Base-by-base conservation (phyloP, 2,329 filamentous ascomycete genomes). In the Colletotrichum sp. region DNA sequence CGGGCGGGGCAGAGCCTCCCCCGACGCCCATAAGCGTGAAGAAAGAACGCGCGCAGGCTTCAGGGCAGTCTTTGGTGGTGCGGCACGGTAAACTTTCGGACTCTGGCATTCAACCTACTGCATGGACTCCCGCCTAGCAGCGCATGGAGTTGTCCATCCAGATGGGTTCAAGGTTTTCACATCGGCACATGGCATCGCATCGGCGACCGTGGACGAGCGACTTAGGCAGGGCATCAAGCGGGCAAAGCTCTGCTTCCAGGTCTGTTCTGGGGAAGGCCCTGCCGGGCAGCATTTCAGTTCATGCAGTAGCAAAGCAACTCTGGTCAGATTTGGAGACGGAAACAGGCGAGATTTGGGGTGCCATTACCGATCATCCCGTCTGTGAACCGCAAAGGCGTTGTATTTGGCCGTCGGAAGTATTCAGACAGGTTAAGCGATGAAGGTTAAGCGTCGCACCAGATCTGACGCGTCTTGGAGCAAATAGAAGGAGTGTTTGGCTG, bases 221-320 rank as follows among this genome's bases (percentile, higher is more conserved):
- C 21, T 7, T 32, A 63, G 10, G 10, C 26, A 63, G 34, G 57
- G n/a, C 57, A 34, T 32, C 36, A 48, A 52, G 57, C 28, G 26
- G 67, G 67, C 57, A 52, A 34, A 63, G 57, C 67, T 63, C 24
- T 34, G n/a, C 34, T 24, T n/a, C 48, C 12, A 28, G 16, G 43
- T 58, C 67, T 58, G 48, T 70, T 48, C 32, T 34, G 34, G 71
- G 67, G 28, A 34, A 15, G 68, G 68, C 67, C 72, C 52, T 74
- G 34, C 48, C 60, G 61, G 55, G 28, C 16, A 24, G 30, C n/a
- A 57, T 63, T 32, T 67, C 52, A 52, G 43, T 67, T 67, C 55
- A 72, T 72, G 72, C 72, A 36, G 60, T 18, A 61, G 18, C 52
- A 38, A 61, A 67, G 67, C 72, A 74, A 67, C 52, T 57, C 36